Conservation (phyloP, 177 flowering plant genomes). For the Tripterygium wilfordii region DNA sequence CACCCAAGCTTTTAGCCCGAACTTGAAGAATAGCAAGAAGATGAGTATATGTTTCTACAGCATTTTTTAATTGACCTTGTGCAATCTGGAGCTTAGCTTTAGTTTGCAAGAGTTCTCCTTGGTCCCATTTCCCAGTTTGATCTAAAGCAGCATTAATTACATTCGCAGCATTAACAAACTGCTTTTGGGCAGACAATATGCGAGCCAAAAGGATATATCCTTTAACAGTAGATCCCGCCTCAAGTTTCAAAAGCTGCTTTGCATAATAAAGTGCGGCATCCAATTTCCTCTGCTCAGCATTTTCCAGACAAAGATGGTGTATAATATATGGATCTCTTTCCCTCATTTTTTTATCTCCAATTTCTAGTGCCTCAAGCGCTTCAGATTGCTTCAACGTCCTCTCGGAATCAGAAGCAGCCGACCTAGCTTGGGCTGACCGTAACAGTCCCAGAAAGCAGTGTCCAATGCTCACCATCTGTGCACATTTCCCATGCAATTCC, state of each 20-base stretch:
- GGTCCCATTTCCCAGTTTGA: conserved; percentile 85
- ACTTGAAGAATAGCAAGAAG: conserved; percentile 87
- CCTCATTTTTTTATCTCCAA: conserved; percentile 36
- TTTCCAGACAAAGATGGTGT: conserved; percentile 61
- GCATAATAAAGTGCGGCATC: conserved; percentile 72
- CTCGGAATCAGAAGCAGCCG: conserved; percentile 45
- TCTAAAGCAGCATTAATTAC: conserved; percentile 76
- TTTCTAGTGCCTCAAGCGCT: conserved; percentile 59
- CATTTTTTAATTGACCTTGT: conserved; percentile 53
- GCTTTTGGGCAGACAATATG: conserved; percentile 77
- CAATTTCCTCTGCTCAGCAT: conserved; percentile 88
- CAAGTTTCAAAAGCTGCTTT: conserved; percentile 57
- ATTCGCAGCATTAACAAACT: conserved; percentile 64
- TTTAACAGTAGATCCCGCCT: conserved; percentile 50
- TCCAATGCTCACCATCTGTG: conserved; percentile 37
- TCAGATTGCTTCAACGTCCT: conserved; percentile 43
- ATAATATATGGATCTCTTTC: conserved; percentile 46
- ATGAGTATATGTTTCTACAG: conserved; percentile 68
- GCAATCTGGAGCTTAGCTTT: conserved; percentile 84
- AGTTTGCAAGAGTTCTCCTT: conserved; percentile 59
- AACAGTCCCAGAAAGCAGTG: conserved; percentile 54
- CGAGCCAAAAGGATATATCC: conserved; percentile 76
- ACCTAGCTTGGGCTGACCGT: conserved; percentile 49
- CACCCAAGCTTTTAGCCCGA: conserved; percentile 45
- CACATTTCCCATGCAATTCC: conserved; percentile 30